Conservation (phyloP, 805 yeast species). For the Cyberlindnera galapagoensis region DNA sequence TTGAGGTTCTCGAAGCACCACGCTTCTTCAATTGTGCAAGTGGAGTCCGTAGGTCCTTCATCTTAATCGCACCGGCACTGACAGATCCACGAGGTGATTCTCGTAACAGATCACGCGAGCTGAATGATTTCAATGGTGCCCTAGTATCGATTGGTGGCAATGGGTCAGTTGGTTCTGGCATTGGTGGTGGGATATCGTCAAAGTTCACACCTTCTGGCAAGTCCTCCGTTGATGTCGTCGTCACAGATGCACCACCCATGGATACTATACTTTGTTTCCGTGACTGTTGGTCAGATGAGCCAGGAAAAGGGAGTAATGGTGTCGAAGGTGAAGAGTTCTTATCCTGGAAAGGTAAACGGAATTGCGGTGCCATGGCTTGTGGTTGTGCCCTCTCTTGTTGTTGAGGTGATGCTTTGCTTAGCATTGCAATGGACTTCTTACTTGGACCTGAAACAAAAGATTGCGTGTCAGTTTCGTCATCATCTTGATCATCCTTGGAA, state of each 20-base stretch:
- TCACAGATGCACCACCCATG: constrained; percentile 24
- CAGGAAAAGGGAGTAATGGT: background rate
- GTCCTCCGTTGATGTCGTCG: constrained; percentile 23
- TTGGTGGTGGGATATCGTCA: constrained; percentile 43
- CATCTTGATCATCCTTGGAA: constrained; percentile 10
- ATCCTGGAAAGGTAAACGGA: constrained; percentile 69
- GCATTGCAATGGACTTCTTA: constrained; percentile 22
- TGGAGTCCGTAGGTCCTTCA: constrained; percentile 18
- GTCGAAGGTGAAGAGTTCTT: constrained; percentile 13
- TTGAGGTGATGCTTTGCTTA: constrained; percentile 12
- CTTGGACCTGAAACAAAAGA: constrained; percentile 16
- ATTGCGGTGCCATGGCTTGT: constrained; percentile 39
- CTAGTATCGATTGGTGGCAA: constrained; percentile 27
- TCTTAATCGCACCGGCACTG: constrained; percentile 26
- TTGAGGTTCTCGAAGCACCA: constrained; percentile 16
- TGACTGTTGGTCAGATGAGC: constrained; percentile 19
- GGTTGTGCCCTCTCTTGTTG: constrained; percentile 7
- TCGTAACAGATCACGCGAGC: constrained; percentile 16
- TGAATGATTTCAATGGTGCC: constrained; percentile 5
- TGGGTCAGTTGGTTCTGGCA: constrained; percentile 51
- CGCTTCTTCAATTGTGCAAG: constrained; percentile 13
- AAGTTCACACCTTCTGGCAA: constrained; percentile 22
- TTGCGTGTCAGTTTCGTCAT: constrained; percentile 4
- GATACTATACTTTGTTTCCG: constrained; percentile 35
- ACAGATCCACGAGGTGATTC: constrained; percentile 44